Evolutionary conservation across 768 basidiomycete species (phyloP).

Genomic region (Lentinus tigrinus): DNA sequence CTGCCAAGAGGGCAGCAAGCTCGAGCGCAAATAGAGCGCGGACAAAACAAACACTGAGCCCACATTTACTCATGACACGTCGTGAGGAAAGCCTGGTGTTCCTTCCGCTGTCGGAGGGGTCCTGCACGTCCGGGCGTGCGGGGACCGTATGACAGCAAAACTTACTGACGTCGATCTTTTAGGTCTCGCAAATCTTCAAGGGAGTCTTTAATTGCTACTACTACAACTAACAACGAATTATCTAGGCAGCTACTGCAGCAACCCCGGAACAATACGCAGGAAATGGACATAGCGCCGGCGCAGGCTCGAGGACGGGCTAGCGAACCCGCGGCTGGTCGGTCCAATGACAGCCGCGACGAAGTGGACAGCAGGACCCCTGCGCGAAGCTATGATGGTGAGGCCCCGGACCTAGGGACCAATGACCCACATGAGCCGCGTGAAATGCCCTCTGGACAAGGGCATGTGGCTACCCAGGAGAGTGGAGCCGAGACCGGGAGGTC

Average conservation of each 20-base stretch:
- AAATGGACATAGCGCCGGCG: background rate
- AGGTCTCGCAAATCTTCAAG: background rate
- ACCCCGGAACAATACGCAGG: background rate
- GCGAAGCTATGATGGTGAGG: background rate
- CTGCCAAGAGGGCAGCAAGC: too few relatives aligned
- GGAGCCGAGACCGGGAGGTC: too few relatives aligned
- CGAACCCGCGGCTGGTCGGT: background rate
- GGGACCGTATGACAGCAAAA: too few relatives aligned
- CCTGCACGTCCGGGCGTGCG: too few relatives aligned
- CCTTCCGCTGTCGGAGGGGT: background rate
- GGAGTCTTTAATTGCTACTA: background rate
- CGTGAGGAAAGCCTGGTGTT: background rate
- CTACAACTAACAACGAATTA: background rate
- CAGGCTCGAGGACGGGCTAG: background rate
- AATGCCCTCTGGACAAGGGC: background rate
- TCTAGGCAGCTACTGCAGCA: conserved; percentile 9
- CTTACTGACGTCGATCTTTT: background rate
- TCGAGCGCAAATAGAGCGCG: too few relatives aligned
- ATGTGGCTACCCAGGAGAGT: too few relatives aligned
- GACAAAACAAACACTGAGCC: background rate
- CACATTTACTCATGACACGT: background rate
- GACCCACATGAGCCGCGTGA: background rate
- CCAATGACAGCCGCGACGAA: background rate
- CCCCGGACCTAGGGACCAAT: background rate
- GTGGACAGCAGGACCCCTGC: background rate